Percentiles rank a stretch among this genome's conserved stretches.
Evolutionary conservation across 108 stramenopile species (phyloP).

Genomic region (Fistulifera solaris): DNA sequence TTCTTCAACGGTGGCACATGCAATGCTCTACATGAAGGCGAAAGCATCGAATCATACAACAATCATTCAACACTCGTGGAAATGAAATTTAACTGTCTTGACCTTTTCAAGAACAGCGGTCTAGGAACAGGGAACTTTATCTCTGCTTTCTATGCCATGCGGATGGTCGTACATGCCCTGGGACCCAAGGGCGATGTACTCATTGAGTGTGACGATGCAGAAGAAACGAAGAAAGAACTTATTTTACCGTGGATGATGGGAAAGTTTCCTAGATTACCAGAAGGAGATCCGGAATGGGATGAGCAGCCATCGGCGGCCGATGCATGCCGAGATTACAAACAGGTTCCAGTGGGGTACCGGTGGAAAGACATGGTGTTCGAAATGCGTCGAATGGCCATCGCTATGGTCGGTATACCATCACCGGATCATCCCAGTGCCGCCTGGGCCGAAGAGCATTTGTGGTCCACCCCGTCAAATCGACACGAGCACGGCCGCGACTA

Average conservation of each 20-base stretch:
- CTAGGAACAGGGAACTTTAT: slow-evolving; percentile 9
- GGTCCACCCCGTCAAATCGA: not conserved
- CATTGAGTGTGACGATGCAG: slow-evolving; percentile 3
- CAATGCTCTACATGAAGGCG: too few relatives aligned
- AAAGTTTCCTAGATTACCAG: slow-evolving; percentile 1
- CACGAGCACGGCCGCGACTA: not conserved
- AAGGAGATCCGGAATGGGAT: too few relatives aligned
- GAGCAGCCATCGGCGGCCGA: not conserved
- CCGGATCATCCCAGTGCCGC: slow-evolving; percentile 6
- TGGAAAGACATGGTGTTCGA: slow-evolving; percentile 5
- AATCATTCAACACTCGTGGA: not conserved
- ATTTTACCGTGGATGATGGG: slow-evolving; percentile 9
- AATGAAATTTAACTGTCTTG: slow-evolving; percentile 1
- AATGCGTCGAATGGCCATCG: slow-evolving; percentile 3
- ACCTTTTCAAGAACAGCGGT: slow-evolving; percentile 1
- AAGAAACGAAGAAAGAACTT: not conserved
- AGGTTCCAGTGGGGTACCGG: slow-evolving; percentile 1
- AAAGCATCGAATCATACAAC: too few relatives aligned
- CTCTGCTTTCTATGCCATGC: slow-evolving; percentile 3
- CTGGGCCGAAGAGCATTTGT: not conserved
- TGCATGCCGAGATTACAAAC: not conserved
- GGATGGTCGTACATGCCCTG: slow-evolving; percentile 4
- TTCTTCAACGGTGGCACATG: too few relatives aligned
- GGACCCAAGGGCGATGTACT: slow-evolving; percentile 2
- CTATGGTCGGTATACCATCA: slow-evolving; percentile 9